Evolutionary conservation across 352 stramenopile genomes (phyloP).

Genomic region (Aphanomyces astaci): DNA sequence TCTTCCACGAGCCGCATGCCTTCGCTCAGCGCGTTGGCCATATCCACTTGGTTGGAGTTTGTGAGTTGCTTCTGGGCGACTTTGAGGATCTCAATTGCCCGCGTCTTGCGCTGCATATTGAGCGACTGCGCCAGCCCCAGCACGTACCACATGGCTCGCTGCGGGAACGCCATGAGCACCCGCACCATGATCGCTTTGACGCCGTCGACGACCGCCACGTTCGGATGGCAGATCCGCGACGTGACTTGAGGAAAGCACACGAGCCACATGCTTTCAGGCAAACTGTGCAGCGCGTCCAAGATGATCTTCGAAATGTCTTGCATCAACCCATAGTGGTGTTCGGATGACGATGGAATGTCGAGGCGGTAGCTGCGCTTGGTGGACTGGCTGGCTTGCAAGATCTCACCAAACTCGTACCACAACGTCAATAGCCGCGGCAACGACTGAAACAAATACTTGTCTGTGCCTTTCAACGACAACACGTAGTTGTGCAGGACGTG

Average conservation of each 20-base stretch:
- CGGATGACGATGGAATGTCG: too few species aligned
- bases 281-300: slow-evolving; percentile 39
- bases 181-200: slow-evolving; percentile 92
- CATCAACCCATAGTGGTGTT: slow-evolving; percentile 55
- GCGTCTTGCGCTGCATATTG: slow-evolving; percentile 56
- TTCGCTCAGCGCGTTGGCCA: slow-evolving; percentile 77
- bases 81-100: slow-evolving; percentile 56
- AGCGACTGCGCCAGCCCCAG: slow-evolving; percentile 91
- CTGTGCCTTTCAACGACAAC: slow-evolving; percentile 58
- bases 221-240: slow-evolving; percentile 89
- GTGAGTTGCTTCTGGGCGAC: slow-evolving; percentile 57
- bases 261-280: slow-evolving; percentile 93
- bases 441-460: slow-evolving; percentile 97
- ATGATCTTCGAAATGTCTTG: slow-evolving; percentile 58
- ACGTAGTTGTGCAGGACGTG: slow-evolving; percentile 94
- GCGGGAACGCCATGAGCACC: slow-evolving; percentile 91
- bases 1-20: slow-evolving; percentile 88
- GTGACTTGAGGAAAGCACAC: slow-evolving; percentile 97
- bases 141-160: slow-evolving; percentile 96
- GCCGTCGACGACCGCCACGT: slow-evolving; percentile 69
- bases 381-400: slow-evolving; percentile 40
- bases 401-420: slow-evolving; percentile 94
- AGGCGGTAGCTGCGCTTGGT: slow-evolving; percentile 56
- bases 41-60: slow-evolving; percentile 48
- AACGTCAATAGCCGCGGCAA: slow-evolving; percentile 95